Conservation (phyloP, 2,329 filamentous ascomycete species). For the Xylaria digitata region DNA sequence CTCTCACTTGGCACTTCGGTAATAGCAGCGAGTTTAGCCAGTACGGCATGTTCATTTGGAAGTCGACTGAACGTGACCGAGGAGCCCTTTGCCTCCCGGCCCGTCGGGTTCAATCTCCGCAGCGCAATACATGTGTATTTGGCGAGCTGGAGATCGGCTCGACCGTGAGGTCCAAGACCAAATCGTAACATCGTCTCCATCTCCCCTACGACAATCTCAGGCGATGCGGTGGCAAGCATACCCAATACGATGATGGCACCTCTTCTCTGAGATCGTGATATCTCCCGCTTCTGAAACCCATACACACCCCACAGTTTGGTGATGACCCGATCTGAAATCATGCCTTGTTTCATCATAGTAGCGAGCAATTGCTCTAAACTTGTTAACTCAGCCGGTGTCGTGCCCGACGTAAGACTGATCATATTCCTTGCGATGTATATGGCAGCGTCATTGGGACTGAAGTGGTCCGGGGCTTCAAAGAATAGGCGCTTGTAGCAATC, state of each 20-base stretch:
- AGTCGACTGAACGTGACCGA: constrained; percentile 78
- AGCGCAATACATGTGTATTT: constrained; percentile 96
- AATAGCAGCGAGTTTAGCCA: constrained; percentile 83
- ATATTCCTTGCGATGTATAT: constrained; percentile 98
- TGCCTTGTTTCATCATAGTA: constrained; percentile 96
- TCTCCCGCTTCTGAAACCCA: constrained; percentile 90
- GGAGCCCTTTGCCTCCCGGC: constrained; percentile 81
- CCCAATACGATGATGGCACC: constrained; percentile 96
- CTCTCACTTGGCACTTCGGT: constrained; percentile 87
- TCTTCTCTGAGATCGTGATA: constrained; percentile 88
- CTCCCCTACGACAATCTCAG: constrained; percentile 92
- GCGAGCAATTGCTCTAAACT: constrained; percentile 93
- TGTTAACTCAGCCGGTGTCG: constrained; percentile 92
- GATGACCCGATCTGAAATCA: constrained; percentile 86
- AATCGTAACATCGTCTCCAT: constrained; percentile 95
- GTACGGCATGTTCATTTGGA: constrained; percentile 90
- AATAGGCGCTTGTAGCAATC: constrained; percentile 97
- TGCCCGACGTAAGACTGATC: constrained; percentile 97
- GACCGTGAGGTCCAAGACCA: constrained; percentile 83
- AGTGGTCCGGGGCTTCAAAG: constrained; percentile 92
- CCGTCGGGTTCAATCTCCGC: constrained; percentile 86
- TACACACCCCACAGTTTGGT: constrained; percentile 98
- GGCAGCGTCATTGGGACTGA: constrained; percentile 87
- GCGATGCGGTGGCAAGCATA: constrained; percentile 93
- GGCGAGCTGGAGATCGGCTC: constrained; percentile 85